Conservation (phyloP, 768 basidiomycete species). For the Rhodotorula taiwanensis region DNA sequence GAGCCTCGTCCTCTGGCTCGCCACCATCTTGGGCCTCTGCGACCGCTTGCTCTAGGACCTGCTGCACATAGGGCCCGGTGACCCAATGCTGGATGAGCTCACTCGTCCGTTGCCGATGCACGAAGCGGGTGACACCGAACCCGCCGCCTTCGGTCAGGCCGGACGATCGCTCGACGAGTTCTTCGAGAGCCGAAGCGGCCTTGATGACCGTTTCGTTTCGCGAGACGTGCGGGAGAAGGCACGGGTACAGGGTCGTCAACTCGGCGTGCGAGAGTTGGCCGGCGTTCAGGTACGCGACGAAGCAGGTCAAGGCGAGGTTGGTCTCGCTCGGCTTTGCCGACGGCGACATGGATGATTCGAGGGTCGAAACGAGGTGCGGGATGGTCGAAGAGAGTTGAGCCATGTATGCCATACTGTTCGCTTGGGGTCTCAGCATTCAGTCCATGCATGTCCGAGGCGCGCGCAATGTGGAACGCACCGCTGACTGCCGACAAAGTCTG, state of each 20-base stretch:
- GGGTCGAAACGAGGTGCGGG: constrained; percentile 33
- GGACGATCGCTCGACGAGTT: constrained; percentile 36
- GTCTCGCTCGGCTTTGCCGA: constrained; percentile 12
- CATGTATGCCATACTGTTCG: constrained; percentile 37
- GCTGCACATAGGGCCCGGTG: neutral
- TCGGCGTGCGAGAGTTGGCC: constrained; percentile 32
- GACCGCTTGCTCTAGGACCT: neutral
- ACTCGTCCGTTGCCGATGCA: constrained; percentile 5
- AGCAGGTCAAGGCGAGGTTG: constrained; percentile 34
- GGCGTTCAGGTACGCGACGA: constrained; percentile 31
- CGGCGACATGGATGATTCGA: constrained; percentile 16
- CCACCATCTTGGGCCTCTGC: constrained; percentile 17
- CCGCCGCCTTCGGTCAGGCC: constrained; percentile 4
- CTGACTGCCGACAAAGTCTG: constrained; percentile 37
- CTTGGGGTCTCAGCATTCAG: neutral
- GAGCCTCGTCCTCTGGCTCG: constrained; percentile 24
- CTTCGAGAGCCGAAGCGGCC: constrained; percentile 34
- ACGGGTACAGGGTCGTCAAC: constrained; percentile 36
- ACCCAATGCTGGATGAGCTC: constrained; percentile 28
- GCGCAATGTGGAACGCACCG: too few relatives aligned
- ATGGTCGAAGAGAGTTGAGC: constrained; percentile 29
- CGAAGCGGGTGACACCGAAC: constrained; percentile 18
- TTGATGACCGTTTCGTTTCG: constrained; percentile 14
- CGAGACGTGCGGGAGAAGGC: constrained; percentile 34
- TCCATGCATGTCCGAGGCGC: too few relatives aligned